Evolutionary conservation across 768 basidiomycete species (phyloP), one percentile per base, ranked within the genome.

Genomic region (Xanthoconium stramineum): DNA sequence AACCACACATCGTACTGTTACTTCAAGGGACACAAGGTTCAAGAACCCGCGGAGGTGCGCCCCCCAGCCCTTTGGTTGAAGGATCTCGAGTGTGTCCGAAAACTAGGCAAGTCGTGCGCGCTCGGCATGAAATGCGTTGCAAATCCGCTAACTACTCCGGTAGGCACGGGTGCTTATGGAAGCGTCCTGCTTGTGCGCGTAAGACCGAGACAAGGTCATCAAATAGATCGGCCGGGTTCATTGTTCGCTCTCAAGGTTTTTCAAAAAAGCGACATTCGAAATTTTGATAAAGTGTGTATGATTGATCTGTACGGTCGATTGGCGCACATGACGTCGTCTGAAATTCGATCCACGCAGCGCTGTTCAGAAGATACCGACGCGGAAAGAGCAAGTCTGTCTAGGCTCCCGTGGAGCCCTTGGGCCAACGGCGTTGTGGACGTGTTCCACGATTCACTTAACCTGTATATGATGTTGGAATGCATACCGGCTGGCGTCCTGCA

Each of bases 381-480:
- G 5, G 84, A 85, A 69, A 74, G 78, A 32, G 61, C 62, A 17
- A 57, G 61, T 15, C 76, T 85, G 11, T 63, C 65, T 15, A 56
- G 60, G 44, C 67, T 85, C 20, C 74, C 74, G 5, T 85, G 83
- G 84, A 78, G 75, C 52, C 78, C 83, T 0, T 85, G 83, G 70
- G 63, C 83, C 35, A 70, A 72, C 9, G 80, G 80, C 5, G 65
- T 82, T 3, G 56, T 82, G 33, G 70, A 76, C 48, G 69, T 67
- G 1, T 81, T 83, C 61, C 60, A 72, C 38, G 85, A 86, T 63
- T 37, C 67, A 1, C 60, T 66, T 49, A 81, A 80, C 54, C 61
- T 82, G 17, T 85, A 85, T 61, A 62, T 80, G 36, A 65, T 79
- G 63, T 68, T 83, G 33, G 84, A 86, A 66, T 74, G 75, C 60